Evolutionary conservation across 768 basidiomycete genomes (phyloP).

Genomic region (Pleurotus sapidus): DNA sequence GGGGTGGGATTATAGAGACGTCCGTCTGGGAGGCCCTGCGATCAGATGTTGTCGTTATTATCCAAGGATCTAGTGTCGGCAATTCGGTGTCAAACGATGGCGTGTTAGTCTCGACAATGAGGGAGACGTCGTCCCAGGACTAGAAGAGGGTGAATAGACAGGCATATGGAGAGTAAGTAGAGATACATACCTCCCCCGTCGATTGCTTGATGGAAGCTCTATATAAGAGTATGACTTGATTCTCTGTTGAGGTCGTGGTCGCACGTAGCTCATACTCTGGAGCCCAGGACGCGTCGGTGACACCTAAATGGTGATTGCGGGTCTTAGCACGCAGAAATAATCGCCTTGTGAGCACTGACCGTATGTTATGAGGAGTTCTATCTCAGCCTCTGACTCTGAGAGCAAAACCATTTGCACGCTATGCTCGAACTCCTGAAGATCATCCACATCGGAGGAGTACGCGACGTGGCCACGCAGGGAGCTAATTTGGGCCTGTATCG

Average conservation of each 20-base stretch:
- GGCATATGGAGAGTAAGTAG: background rate
- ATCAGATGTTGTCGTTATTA: background rate
- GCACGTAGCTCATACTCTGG: conserved; percentile 38
- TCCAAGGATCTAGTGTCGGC: conserved; percentile 10
- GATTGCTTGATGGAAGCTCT: conserved; percentile 35
- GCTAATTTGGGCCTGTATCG: background rate
- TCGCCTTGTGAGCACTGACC: conserved; percentile 16
- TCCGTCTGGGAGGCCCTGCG: background rate
- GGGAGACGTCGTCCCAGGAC: conserved; percentile 18
- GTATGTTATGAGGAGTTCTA: conserved; percentile 29
- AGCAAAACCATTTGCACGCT: background rate
- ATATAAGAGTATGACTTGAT: conserved; percentile 30
- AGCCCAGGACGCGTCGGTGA: conserved; percentile 24
- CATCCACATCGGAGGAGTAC: background rate
- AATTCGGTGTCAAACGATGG: conserved; percentile 18
- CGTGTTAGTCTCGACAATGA: conserved; percentile 18
- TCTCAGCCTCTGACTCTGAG: conserved; percentile 13
- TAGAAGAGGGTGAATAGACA: background rate
- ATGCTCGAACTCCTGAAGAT: too few species aligned
- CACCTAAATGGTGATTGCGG: background rate
- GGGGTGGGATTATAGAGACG: background rate
- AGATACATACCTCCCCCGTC: conserved; percentile 34
- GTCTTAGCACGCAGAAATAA: background rate
- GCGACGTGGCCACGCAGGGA: background rate
- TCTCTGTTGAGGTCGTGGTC: conserved; percentile 29